Base-by-base conservation (phyloP, 2,329 filamentous ascomycete species). In the Microcyclosporella mali region DNA sequence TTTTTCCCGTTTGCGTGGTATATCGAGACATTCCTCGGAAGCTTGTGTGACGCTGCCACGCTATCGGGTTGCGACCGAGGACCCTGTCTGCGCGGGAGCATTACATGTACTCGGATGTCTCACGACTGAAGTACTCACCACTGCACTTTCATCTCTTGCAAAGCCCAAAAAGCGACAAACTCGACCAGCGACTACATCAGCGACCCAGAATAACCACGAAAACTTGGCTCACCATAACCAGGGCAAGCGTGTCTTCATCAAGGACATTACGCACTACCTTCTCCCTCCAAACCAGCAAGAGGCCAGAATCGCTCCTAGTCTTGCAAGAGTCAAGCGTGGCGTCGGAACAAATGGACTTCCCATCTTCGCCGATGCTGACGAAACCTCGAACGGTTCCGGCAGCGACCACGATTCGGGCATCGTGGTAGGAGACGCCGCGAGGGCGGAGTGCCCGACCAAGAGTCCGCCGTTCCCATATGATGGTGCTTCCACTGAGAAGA, bases 191-290 rank as follows among this genome's bases (percentile, higher is more conserved):
- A 25, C 21, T 9, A 9, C 21, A 25, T 25, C 21, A 25, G 4
- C 21, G 9, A 25, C 21, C n/a, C 21, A 25, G 9, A 25, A 4
- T 9, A 25, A 9, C 21, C 6, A 25, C 9, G 21, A 25, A 18
- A 11, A 3, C 16, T 17, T 34, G 14, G 15, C 36, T 44, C 17
- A 44, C 36, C 35, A 19, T 14, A 11, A 19, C 32, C 56, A 94
- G 85, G 85, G 82, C 58, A 95, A 94, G 72, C 85, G 90, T 56
- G 72, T 94, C 57, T 95, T 97, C 71, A 92, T 98, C 77, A 98
- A 98, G 68, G 92, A 97, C 66, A 98, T 97, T 71, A 83, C 85
- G 43, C 84, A 95, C 68, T 97, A 97, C 66, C 74, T 95, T 53
- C 74, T 94, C 51, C 85, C 88, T 4, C 86, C 87, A 3, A 71